phyloP scores from a whole-genome alignment of 306 rosid genomes.

The Dryas alaskensis region DNA sequence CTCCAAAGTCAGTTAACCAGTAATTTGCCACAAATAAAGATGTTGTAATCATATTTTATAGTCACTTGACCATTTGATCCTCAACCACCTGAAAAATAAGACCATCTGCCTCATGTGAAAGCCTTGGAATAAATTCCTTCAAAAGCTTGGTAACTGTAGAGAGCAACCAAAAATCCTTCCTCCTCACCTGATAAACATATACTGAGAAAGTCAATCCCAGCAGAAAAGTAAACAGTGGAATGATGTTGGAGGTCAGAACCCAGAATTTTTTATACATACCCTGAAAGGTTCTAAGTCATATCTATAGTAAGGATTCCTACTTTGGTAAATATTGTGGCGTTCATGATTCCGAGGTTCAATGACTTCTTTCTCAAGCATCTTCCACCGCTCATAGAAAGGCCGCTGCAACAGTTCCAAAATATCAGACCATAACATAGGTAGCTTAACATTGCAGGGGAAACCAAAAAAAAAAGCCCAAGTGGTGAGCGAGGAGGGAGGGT shows the following conservation, averaged over 20 bases:
- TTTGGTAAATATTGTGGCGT: constrained; percentile 54
- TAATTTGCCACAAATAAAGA: neutral
- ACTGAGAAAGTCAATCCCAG: constrained; percentile 29
- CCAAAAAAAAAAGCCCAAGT: too few species aligned
- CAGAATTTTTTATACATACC: constrained; percentile 44
- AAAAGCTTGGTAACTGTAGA: constrained; percentile 80
- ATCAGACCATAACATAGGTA: constrained; percentile 26
- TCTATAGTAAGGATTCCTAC: constrained; percentile 71
- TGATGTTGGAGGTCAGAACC: neutral
- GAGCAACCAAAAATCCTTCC: constrained; percentile 96
- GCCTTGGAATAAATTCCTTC: constrained; percentile 83
- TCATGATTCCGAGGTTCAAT: constrained; percentile 91
- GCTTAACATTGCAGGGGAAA: neutral
- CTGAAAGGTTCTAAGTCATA: constrained; percentile 94
- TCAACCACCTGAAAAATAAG: constrained; percentile 84
- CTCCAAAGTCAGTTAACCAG: neutral
- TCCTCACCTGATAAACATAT: constrained; percentile 74
- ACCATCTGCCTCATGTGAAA: constrained; percentile 96
- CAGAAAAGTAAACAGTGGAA: constrained; percentile 3
- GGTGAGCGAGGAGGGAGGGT: too few species aligned
- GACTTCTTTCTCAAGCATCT: constrained; percentile 96
- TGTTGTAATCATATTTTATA: neutral
- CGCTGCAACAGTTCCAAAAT: constrained; percentile 58
- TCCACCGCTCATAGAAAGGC: constrained; percentile 94
- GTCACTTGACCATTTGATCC: constrained; percentile 3